A percentile compares a stretch with the other conserved stretches of the same genome.
Conservation (phyloP, 2,329 filamentous ascomycete species). For the Stemphylium vesicarium region DNA sequence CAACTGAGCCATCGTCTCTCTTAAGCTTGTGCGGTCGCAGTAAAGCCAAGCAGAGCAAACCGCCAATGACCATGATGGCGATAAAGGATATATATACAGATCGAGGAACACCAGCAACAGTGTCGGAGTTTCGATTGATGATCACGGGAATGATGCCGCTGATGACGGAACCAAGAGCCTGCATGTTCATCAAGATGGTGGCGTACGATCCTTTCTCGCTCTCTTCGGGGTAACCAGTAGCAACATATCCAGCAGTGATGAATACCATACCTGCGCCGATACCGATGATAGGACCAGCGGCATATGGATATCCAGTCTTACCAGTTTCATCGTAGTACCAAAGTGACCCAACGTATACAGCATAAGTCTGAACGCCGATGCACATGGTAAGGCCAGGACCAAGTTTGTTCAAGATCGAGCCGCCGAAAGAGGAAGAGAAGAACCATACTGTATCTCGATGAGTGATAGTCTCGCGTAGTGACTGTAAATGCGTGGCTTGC, state of each 20-base stretch:
- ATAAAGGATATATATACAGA: conserved; percentile 42
- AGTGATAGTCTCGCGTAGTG: not conserved
- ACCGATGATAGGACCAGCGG: conserved; percentile 39
- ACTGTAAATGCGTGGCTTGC: not conserved
- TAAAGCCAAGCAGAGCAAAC: conserved; percentile 30
- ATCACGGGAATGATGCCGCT: conserved; percentile 42
- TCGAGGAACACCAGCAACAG: conserved; percentile 36
- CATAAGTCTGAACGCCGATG: conserved; percentile 40
- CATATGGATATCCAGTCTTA: conserved; percentile 40
- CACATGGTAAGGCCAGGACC: conserved; percentile 42
- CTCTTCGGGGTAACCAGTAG: conserved; percentile 41
- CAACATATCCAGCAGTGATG: conserved; percentile 40
- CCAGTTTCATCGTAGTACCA: conserved; percentile 44
- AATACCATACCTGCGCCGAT: conserved; percentile 44
- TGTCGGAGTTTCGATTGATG: conserved; percentile 38
- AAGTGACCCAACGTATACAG: conserved; percentile 40
- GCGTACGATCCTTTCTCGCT: conserved; percentile 38
- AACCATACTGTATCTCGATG: conserved; percentile 34
- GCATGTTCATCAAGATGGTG: conserved; percentile 42
- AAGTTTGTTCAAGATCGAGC: conserved; percentile 41
- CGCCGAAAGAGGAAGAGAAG: conserved; percentile 42
- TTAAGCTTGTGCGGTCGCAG: conserved; percentile 38
- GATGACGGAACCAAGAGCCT: conserved; percentile 37
- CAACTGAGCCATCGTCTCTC: conserved; percentile 38
- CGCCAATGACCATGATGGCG: conserved; percentile 37